Base-by-base conservation (phyloP, 2,329 filamentous ascomycete genomes). In the Colletotrichum abscissum region DNA sequence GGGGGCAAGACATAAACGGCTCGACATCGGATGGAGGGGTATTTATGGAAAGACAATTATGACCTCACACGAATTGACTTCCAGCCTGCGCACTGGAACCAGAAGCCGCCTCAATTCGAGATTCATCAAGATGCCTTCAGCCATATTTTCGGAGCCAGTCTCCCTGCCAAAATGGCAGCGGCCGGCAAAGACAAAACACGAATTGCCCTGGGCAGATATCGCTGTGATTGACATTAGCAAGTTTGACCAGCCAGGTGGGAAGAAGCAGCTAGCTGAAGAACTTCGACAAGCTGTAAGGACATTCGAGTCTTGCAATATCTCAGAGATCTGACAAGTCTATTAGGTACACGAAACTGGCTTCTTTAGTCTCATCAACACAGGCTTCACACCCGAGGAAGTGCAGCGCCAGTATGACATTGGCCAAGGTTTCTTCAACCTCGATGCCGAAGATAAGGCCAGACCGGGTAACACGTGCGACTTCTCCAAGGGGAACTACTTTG, bases 321-420 rank as follows among this genome's bases (percentile, higher is more conserved):
- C 16, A 22, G n/a, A 5, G 8, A 49, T 49, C 30, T 66, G 9
- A 60, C 14, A 7, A 6, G 24, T 59, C 5, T 14, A 5, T 2
- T 46, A 79, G 79, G 78, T 79, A 11, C 78, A 78, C 33, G 67
- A 75, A 19, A 79, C 77, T 75, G 87, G 88, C 2, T 86, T 89
- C 81, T 90, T 89, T 78, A 88, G 88, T 70, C 83, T 89, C 8
- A 87, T 86, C 38, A 88, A 89, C 78, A 89, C 87, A 58, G 87
- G 87, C 67, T 82, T 90, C 64, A 82, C 78, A 4, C 84, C 88
- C 73, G 87, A 88, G 30, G 83, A 88, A 74, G 83, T 90, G 9
- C 84, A 89, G 74, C 81, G 83, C 8, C 88, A 90, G 72, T 90
- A 89, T 74, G 87, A 87, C 54, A 83, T 90, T 3, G 88, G 85